Evolutionary conservation across 495 filamentous ascomycete genomes (phyloP).

Genomic region (Hypoxylon rickii): DNA sequence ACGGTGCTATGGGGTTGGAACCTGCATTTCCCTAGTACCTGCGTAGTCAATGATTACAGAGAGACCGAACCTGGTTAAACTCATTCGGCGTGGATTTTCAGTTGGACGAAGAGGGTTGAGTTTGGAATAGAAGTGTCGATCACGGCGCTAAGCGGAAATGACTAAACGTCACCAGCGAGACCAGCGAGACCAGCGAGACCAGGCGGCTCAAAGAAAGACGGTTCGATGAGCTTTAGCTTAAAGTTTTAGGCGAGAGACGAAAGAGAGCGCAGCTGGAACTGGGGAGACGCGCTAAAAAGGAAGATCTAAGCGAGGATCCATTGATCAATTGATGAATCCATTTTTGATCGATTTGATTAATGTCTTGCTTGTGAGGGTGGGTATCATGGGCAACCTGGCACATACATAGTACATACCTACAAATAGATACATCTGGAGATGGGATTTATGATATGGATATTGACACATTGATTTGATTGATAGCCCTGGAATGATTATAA

Average conservation of each 20-base stretch:
- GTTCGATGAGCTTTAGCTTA: conserved; percentile 7
- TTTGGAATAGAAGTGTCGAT: conserved; percentile 4
- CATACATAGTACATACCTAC: background rate
- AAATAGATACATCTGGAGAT: too few relatives aligned
- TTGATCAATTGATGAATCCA: background rate
- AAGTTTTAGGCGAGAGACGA: conserved; percentile 10
- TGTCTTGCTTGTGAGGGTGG: background rate
- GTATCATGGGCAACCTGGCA: background rate
- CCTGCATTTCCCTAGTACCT: too few relatives aligned
- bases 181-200: too few relatives aligned
- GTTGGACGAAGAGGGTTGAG: background rate
- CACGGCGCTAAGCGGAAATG: conserved; percentile 16
- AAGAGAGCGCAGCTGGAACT: too few relatives aligned
- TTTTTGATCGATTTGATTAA: too few relatives aligned
- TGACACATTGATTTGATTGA: too few relatives aligned
- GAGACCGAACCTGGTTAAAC: background rate
- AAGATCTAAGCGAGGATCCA: conserved; percentile 25
- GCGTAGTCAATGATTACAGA: background rate
- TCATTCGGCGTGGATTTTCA: conserved; percentile 2
- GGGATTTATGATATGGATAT: too few relatives aligned
- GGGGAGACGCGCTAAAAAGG: conserved; percentile 13
- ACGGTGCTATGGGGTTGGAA: too few relatives aligned
- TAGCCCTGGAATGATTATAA: too few relatives aligned
- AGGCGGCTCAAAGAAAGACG: conserved; percentile 27
- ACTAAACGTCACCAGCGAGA: conserved; percentile 30